Conservation (phyloP, 176 grass and related monocot genomes). For the Typha latifolia region DNA sequence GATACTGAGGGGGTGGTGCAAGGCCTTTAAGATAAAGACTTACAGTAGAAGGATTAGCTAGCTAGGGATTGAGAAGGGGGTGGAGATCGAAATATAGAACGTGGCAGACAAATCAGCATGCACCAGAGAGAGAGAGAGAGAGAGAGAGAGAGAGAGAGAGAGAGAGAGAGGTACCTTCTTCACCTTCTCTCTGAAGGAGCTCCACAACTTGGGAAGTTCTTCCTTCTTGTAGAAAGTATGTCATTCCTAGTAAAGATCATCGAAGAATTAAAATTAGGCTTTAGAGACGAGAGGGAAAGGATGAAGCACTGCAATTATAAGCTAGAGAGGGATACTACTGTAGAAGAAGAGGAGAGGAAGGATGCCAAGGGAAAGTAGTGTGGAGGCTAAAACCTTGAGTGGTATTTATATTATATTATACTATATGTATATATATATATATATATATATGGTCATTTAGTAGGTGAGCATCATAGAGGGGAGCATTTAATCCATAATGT, state of each 20-base stretch:
- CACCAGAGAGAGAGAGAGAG: background rate
- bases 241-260: background rate
- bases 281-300: background rate
- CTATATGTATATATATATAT: background rate
- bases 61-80: background rate
- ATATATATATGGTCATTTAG: background rate
- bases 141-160: background rate
- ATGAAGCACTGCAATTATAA: no score
- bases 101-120: background rate
- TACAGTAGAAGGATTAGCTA: conserved; percentile 1
- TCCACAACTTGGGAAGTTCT: background rate
- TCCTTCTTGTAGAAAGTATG: background rate
- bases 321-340: background rate
- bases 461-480: background rate
- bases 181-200: background rate
- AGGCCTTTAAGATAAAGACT: background rate
- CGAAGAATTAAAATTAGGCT: background rate
- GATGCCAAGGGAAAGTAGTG: background rate
- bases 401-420: background rate
- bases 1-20: no score
- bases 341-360: background rate
- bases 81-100: background rate
- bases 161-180: background rate
- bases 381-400: background rate
- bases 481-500: no score